phyloP scores from a whole-genome alignment of 805 yeast species.

The Wickerhamomyces bovis region DNA sequence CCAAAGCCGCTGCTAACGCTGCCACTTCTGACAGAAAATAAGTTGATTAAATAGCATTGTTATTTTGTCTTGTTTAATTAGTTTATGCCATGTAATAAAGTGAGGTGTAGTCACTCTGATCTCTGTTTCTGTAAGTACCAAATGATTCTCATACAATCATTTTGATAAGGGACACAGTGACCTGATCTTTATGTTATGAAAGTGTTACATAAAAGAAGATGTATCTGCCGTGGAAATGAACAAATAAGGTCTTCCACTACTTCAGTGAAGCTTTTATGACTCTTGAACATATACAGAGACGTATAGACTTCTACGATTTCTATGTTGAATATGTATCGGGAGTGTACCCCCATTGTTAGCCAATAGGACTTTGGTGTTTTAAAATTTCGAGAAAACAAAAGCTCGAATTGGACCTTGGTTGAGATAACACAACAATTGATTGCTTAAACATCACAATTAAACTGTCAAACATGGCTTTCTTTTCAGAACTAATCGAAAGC shows the following conservation, averaged over 20 bases:
- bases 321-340: not conserved
- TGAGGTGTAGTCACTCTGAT: not conserved
- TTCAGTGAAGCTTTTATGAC: too few relatives aligned
- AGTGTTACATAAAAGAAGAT: not conserved
- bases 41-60: not conserved
- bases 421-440: not conserved
- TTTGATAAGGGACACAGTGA: not conserved
- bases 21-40: slow-evolving; percentile 1
- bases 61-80: not conserved
- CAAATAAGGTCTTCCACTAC: too few relatives aligned
- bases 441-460: not conserved
- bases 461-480: slow-evolving; percentile 10
- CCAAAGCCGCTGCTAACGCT: slow-evolving; percentile 13
- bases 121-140: too few relatives aligned
- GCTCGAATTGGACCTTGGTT: not conserved
- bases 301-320: too few relatives aligned
- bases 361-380: slow-evolving; percentile 4
- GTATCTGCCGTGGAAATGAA: too few relatives aligned
- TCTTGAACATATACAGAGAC: too few relatives aligned
- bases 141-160: too few relatives aligned
- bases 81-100: not conserved
- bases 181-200: not conserved
- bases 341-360: not conserved
- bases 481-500: slow-evolving; percentile 68
- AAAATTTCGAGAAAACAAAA: not conserved